Percentiles rank a stretch among this genome's conserved stretches.
These are phyloP conservation scores for Chrysosporium keratinophilum DNA, from an alignment of 2,329 filamentous ascomycete genomes.

Conservation along the genomic window DNA sequence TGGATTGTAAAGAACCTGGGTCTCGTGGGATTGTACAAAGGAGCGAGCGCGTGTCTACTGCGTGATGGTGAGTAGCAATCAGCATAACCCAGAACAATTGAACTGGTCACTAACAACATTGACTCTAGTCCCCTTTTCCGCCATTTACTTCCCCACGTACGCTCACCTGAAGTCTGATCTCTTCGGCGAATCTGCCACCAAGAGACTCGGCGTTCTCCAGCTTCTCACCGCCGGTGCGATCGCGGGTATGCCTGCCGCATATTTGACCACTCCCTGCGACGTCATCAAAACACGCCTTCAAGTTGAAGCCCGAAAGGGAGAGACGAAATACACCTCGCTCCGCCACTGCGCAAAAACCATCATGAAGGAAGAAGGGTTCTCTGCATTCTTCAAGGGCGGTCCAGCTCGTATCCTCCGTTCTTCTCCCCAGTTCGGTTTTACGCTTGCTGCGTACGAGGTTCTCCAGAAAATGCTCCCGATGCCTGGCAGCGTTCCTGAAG, in stretches of 20 bases:
- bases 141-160: constrained; percentile 98
- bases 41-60: constrained; percentile 82
- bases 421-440: constrained; percentile 96
- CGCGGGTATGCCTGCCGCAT: constrained; percentile 80
- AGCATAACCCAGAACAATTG: neutral
- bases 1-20: constrained; percentile 97
- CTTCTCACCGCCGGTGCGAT: constrained; percentile 92
- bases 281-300: constrained; percentile 98
- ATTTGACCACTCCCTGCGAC: constrained; percentile 93
- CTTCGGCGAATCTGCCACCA: constrained; percentile 78
- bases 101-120: constrained; percentile 13
- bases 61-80: constrained; percentile 50
- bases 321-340: constrained; percentile 75
- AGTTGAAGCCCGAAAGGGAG: constrained; percentile 93
- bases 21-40: constrained; percentile 91
- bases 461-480: constrained; percentile 71
- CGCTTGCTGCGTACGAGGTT: constrained; percentile 87
- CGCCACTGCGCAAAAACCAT: constrained; percentile 78
- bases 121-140: constrained; percentile 71
- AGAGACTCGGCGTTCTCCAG: constrained; percentile 83
- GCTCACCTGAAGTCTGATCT: constrained; percentile 86
- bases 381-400: constrained; percentile 96
- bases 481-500: constrained; percentile 51
- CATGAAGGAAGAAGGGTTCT: constrained; percentile 82
- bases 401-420: constrained; percentile 90